Base-by-base conservation (phyloP, 2,329 filamentous ascomycete genomes). In the Endoconidiophora polonica region DNA sequence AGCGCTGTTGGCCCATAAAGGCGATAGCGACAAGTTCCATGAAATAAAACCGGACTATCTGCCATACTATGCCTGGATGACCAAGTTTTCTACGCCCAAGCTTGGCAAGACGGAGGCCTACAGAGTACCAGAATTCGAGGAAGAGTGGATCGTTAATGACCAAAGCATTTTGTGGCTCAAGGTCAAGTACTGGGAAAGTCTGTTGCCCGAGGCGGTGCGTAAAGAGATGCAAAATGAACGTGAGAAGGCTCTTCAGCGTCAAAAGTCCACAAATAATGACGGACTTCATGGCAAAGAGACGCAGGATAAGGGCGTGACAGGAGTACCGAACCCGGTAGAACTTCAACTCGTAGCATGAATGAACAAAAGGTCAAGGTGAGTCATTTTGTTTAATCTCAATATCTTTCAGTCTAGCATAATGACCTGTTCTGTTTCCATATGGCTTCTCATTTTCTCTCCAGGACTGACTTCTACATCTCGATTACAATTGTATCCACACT, bases 61-160 rank as follows among this genome's bases (percentile, higher is more conserved):
- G 20, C 59, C 58, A 0, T 68, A 64, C 49, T 68, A 68, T 46
- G 62, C 66, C 49, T 60, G 62, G 2, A 56, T 71, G 12, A 59
- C 66, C 0, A 51, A 53, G 3, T 58, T 71, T 23, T 68, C 68
- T 0, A 62, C 68, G 5, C 67, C 69, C 2, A 58, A 56, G 0
- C 56, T 59, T 4, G 64, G 62, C 0, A 61, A 61, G 3, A 62
- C 61, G 0, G 68, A 67, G 18, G 41, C 23, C 0, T 61, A 68
- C 5, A 56, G 56, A 9, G 54, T 72, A 26, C 67, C 68, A 1
- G 59, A 58, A 2, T 72, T 70, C 48, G 63, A 70, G 10, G 59
- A 60, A 23, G 60, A 60, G 20, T 68, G 66, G 65, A 49, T 61
- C 2, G 59, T 61, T 2, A 38, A 48, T 42, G 46, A 48, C 20